These are phyloP conservation scores for Aureobasidium melanogenum DNA, from an alignment of 2,329 filamentous ascomycete species.

Conservation along the genomic window DNA sequence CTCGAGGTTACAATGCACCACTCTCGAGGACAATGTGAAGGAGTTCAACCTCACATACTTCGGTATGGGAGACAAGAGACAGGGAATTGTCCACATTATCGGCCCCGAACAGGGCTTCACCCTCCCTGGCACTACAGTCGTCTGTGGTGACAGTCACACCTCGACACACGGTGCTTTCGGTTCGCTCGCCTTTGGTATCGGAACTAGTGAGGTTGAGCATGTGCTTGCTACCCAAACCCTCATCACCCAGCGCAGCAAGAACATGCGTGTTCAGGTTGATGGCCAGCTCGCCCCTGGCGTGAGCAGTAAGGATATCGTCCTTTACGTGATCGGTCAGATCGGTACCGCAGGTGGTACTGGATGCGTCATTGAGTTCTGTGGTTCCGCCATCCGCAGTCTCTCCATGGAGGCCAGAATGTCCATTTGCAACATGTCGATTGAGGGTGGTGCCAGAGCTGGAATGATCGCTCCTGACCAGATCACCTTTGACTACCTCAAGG, in stretches of 20 bases:
- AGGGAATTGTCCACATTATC: constrained; percentile 97
- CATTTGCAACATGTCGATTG: constrained; percentile 99
- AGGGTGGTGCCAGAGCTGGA: constrained; percentile 87
- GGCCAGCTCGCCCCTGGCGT: constrained; percentile 84
- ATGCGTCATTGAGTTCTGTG: constrained; percentile 94
- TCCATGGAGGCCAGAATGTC: constrained; percentile 98
- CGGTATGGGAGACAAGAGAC: constrained; percentile 87
- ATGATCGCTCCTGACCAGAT: constrained; percentile 94
- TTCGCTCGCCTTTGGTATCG: constrained; percentile 89
- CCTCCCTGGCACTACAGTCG: constrained; percentile 89
- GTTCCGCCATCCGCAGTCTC: constrained; percentile 77
- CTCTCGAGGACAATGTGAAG: constrained; percentile 94
- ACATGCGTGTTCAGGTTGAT: constrained; percentile 95
- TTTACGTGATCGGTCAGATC: constrained; percentile 86
- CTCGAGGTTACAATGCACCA: constrained; percentile 86
- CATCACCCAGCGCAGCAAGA: constrained; percentile 91
- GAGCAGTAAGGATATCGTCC: constrained; percentile 89
- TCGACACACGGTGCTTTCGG: constrained; percentile 97
- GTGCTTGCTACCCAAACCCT: constrained; percentile 93
- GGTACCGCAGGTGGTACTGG: constrained; percentile 93
- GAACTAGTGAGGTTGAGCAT: constrained; percentile 97
- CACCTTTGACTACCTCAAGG: constrained; percentile 93
- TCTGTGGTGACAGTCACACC: constrained; percentile 96
- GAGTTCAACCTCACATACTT: constrained; percentile 97
- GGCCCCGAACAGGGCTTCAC: constrained; percentile 98